Evolutionary conservation across 805 yeast species (phyloP), one percentile per base, ranked within the genome.

Genomic region (Ogataea trehalophila): DNA sequence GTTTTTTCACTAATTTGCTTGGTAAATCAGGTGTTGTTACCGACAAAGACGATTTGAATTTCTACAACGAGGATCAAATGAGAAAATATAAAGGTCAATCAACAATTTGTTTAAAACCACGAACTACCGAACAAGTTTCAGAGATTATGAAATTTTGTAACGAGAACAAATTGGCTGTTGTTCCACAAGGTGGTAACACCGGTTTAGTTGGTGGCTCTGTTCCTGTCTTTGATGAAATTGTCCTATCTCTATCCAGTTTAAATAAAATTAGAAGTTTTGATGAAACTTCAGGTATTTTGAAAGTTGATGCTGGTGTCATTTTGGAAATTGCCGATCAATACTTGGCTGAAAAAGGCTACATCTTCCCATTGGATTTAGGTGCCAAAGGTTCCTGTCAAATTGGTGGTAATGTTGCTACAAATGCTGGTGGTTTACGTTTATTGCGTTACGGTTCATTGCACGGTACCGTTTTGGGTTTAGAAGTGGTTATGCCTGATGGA

Each of bases 121-220:
- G 82, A 58, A 77, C 86, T 14, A 80, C 88, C 2, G 81, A 84
- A 52, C 91, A 91, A 65, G 83, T 92, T 16, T 75, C 91, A 2
- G 61, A 80, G 57, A 87, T 92, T 52, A 62, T 92, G 61, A 81
- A 80, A 63, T 85, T 89, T 68, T 88, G 96, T 72, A 85, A 86
- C 61, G 87, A 83, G 31, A 68, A 81, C 42, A 79, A 76, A 50
- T 67, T 91, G 29, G 96, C 97, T 0, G 81, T 91, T 42, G 96
- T 89, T 9, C 97, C 98, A 15, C 97, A 92, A 69, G 97, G 97
- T 62, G 98, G 98, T 57, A 91, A 92, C 68, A 92, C 97, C 1
- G 97, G 97, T 26, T 75, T 91, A 41, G 98, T 91, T 38, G 98
- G 97, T 54, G 98, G 97, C 5, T 85, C 96, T 5, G 80, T 83